A percentile compares a stretch with the other conserved stretches of the same genome.
Conservation (phyloP, 257 asterid species). For the Nyctanthes arbortristis region DNA sequence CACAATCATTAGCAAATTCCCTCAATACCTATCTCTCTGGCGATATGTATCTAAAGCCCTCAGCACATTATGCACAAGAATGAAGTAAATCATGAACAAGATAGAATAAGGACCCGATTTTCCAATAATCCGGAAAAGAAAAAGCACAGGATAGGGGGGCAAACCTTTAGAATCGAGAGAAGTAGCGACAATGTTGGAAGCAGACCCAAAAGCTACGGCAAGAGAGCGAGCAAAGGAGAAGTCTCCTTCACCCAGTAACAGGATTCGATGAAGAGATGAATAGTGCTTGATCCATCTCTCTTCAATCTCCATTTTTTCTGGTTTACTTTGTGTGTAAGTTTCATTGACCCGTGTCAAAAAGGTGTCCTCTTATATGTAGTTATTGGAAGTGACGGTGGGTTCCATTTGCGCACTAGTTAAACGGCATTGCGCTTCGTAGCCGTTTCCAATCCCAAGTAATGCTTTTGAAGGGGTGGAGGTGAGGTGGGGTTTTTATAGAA, state of each 20-base stretch:
- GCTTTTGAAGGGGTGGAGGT: no score
- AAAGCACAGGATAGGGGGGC: background rate
- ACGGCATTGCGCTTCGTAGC: no score
- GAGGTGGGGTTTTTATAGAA: no score
- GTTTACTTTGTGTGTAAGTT: background rate
- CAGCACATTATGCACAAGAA: background rate
- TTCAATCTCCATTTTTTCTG: background rate
- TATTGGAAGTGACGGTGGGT: no score
- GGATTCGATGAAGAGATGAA: conserved; percentile 46
- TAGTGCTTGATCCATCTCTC: conserved; percentile 51
- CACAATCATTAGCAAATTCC: background rate
- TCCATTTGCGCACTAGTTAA: no score
- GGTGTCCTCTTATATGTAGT: background rate
- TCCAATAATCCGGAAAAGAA: background rate
- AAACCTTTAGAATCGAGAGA: conserved; percentile 59
- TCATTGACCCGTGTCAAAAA: no score
- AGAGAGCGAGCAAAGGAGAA: conserved; percentile 54
- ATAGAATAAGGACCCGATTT: background rate
- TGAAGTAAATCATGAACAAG: background rate
- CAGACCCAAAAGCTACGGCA: conserved; percentile 46
- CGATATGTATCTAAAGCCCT: no score
- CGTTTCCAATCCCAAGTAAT: no score
- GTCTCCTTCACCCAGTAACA: conserved; percentile 71
- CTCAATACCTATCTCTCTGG: background rate
- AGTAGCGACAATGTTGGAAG: conserved; percentile 59